A percentile compares a stretch with the other conserved stretches of the same genome.
Conservation (phyloP, 495 filamentous ascomycete genomes). For the Hyphodiscus hymeniophilus region DNA sequence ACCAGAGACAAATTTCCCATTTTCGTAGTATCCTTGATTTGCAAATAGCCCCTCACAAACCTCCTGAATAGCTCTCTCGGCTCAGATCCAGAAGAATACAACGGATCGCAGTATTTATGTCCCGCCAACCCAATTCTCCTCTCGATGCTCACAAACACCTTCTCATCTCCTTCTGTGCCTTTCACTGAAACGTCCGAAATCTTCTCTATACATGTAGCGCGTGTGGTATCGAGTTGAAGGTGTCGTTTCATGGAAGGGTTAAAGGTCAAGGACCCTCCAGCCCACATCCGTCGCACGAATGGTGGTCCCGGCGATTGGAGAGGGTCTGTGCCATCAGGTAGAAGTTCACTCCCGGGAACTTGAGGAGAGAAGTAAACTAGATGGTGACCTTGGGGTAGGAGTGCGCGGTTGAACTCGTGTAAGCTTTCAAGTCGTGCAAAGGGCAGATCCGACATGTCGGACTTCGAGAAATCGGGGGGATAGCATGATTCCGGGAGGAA, state of each 20-base stretch:
- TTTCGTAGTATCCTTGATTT: background rate
- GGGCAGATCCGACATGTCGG: background rate
- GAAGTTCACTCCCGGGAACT: constrained; percentile 43
- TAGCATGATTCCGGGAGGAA: constrained; percentile 36
- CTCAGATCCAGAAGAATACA: background rate
- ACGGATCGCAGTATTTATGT: background rate
- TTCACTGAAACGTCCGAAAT: constrained; percentile 48
- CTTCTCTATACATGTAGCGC: constrained; percentile 53
- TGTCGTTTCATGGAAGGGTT: constrained; percentile 17
- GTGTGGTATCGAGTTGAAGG: constrained; percentile 38
- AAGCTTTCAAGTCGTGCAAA: background rate
- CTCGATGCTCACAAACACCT: constrained; percentile 25
- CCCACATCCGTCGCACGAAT: constrained; percentile 72
- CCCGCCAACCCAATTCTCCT: constrained; percentile 1
- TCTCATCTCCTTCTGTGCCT: constrained; percentile 47
- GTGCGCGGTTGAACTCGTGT: background rate
- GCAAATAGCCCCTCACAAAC: background rate
- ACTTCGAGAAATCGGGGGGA: constrained; percentile 6
- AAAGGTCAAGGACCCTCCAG: constrained; percentile 48
- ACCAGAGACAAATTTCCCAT: background rate
- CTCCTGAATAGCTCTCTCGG: background rate
- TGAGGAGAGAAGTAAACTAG: constrained; percentile 64
- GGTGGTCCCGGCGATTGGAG: constrained; percentile 57
- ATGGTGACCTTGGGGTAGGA: constrained; percentile 59
- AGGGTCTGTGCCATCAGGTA: constrained; percentile 63